Percentiles rank a stretch among this genome's conserved stretches.
Conservation (phyloP, 805 yeast species). For the Huiozyma naganishii region DNA sequence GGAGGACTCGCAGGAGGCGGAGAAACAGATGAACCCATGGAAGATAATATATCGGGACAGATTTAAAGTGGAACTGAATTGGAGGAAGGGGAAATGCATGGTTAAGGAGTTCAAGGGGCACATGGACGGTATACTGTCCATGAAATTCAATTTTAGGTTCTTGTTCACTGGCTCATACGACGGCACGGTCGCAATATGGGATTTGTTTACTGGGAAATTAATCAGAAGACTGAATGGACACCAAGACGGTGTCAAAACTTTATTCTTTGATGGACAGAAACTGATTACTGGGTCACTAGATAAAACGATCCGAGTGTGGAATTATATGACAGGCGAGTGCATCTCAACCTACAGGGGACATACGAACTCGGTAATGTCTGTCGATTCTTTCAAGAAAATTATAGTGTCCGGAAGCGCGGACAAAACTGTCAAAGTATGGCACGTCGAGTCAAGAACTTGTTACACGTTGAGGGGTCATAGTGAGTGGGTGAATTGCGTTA, state of each 20-base stretch:
- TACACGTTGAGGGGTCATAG: constrained; percentile 88
- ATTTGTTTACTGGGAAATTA: constrained; percentile 65
- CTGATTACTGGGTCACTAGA: constrained; percentile 89
- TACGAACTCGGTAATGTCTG: constrained; percentile 71
- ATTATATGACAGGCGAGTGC: constrained; percentile 88
- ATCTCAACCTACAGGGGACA: constrained; percentile 91
- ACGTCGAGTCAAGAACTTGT: constrained; percentile 85
- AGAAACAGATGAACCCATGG: constrained; percentile 59
- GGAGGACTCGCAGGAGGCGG: neutral
- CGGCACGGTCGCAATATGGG: constrained; percentile 88
- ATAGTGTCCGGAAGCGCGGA: constrained; percentile 94
- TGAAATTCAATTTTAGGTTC: constrained; percentile 71
- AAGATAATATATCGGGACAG: constrained; percentile 88
- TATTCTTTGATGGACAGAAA: constrained; percentile 81
- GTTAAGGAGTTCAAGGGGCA: constrained; percentile 67
- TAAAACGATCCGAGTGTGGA: constrained; percentile 89
- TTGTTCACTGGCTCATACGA: constrained; percentile 91
- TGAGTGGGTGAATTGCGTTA: constrained; percentile 86
- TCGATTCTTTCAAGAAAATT: constrained; percentile 69
- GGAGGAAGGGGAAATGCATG: constrained; percentile 75
- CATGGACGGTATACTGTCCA: constrained; percentile 76
- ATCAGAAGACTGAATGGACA: constrained; percentile 80
- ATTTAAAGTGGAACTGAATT: constrained; percentile 81
- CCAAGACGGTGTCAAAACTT: constrained; percentile 71
- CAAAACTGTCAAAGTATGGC: constrained; percentile 89